Percentiles rank a stretch among this genome's conserved stretches.
phyloP scores from a whole-genome alignment of 1,139 yeast genomes.

The Suhomyces anneliseae region DNA sequence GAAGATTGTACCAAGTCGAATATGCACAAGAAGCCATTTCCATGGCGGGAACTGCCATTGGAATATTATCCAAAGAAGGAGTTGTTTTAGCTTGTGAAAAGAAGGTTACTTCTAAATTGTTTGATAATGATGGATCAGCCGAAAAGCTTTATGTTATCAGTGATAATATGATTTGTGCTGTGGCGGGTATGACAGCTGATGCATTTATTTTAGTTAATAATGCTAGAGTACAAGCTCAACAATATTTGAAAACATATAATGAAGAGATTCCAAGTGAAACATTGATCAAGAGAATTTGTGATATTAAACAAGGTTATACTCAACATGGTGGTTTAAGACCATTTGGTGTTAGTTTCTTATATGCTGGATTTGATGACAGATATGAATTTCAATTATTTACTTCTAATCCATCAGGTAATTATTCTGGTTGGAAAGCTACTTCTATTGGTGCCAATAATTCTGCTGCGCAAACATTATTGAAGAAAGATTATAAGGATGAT shows the following conservation, averaged over 20 bases:
- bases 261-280: constrained; percentile 92
- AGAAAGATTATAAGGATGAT: constrained; percentile 91
- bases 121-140: constrained; percentile 91
- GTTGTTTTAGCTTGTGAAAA: constrained; percentile 96
- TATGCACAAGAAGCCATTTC: constrained; percentile 97
- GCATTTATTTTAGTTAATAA: constrained; percentile 88
- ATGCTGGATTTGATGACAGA: constrained; percentile 93
- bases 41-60: constrained; percentile 97
- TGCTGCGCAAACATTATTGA: constrained; percentile 92
- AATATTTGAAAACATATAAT: constrained; percentile 77
- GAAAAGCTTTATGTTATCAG: constrained; percentile 88
- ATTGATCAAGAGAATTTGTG: constrained; percentile 85
- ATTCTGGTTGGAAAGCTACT: constrained; percentile 98
- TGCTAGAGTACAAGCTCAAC: constrained; percentile 86
- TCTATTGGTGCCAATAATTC: constrained; percentile 95
- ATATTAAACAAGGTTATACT: constrained; percentile 95
- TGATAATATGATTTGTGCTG: constrained; percentile 84
- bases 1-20: constrained; percentile 93
- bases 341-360: constrained; percentile 93
- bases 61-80: constrained; percentile 88
- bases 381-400: constrained; percentile 91
- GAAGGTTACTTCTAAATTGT: constrained; percentile 85
- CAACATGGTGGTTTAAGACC: constrained; percentile 99
- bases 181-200: constrained; percentile 98
- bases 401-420: constrained; percentile 96